These are phyloP conservation scores for Anthostomella pinea DNA, from an alignment of 2,329 filamentous ascomycete species.

Conservation along the genomic window DNA sequence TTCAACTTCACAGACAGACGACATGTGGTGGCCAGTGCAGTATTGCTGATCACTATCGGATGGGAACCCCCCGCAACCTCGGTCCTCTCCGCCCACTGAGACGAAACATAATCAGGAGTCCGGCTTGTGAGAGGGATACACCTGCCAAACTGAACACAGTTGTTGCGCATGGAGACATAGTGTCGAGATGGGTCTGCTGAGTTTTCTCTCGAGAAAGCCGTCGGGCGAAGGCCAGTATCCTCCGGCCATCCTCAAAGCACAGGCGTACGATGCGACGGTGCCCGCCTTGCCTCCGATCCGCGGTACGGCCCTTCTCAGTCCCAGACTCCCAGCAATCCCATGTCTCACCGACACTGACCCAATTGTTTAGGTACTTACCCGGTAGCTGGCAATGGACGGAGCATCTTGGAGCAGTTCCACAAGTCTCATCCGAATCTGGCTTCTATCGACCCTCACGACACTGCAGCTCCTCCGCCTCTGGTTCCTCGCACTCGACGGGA, in stretches of 20 bases:
- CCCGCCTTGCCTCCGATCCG: conserved; percentile 36
- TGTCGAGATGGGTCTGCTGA: conserved; percentile 35
- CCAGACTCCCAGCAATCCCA: conserved; percentile 16
- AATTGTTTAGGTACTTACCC: conserved; percentile 36
- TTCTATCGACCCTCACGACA: conserved; percentile 22
- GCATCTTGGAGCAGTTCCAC: conserved; percentile 35
- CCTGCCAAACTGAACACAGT: conserved; percentile 10
- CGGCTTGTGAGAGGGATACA: neutral
- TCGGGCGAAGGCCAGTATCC: conserved; percentile 11
- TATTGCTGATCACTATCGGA: neutral
- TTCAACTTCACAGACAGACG: no score
- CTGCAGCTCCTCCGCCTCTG: conserved; percentile 29
- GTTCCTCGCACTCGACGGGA: conserved; percentile 30
- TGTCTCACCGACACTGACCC: conserved; percentile 19
- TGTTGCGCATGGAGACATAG: conserved; percentile 11
- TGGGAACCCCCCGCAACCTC: neutral
- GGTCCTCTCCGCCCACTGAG: no score
- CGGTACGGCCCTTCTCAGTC: conserved; percentile 28
- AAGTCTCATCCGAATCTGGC: conserved; percentile 31
- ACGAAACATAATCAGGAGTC: no score
- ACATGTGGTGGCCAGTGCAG: no score
- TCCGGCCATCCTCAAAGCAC: conserved; percentile 29
- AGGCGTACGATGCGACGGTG: conserved; percentile 38
- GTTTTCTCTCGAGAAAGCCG: conserved; percentile 32
- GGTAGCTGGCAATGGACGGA: conserved; percentile 40